These are phyloP conservation scores for Trichoderma cornu-damae DNA, from an alignment of 2,329 filamentous ascomycete genomes.

Conservation along the genomic window DNA sequence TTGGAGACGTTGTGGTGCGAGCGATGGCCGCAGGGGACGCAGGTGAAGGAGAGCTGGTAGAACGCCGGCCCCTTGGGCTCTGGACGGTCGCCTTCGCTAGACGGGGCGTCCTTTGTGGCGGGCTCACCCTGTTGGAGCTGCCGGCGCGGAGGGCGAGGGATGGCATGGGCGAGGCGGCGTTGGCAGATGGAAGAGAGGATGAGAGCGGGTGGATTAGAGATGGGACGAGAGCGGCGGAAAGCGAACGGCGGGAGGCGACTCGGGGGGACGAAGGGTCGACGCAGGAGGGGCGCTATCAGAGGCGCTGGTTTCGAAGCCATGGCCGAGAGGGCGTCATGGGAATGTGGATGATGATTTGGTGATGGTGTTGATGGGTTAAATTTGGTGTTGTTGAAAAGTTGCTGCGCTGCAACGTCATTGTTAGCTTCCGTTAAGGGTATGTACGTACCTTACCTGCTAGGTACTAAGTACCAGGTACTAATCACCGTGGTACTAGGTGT, in stretches of 20 bases:
- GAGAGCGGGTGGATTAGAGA: constrained; percentile 9
- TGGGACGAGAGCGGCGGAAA: constrained; percentile 20
- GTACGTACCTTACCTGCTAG: not conserved
- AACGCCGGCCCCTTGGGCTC: constrained; percentile 51
- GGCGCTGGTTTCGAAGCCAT: constrained; percentile 31
- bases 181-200: constrained; percentile 14
- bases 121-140: constrained; percentile 5
- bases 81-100: constrained; percentile 30
- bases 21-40: constrained; percentile 73
- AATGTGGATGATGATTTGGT: not conserved
- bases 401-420: constrained; percentile 10
- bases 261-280: constrained; percentile 21
- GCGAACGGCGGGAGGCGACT: constrained; percentile 20
- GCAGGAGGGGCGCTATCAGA: constrained; percentile 20
- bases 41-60: constrained; percentile 90
- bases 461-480: too few relatives aligned
- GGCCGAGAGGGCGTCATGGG: not conserved
- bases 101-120: constrained; percentile 21
- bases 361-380: constrained; percentile 21
- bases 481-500: too few relatives aligned
- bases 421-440: too few relatives aligned
- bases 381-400: constrained; percentile 3
- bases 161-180: constrained; percentile 33
- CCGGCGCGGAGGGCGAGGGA: constrained; percentile 32
- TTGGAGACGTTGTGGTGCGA: constrained; percentile 86